Evolutionary conservation across 2,329 filamentous ascomycete genomes (phyloP), one percentile per base, ranked within the genome.

Genomic region (Ascosphaera aggregata): DNA sequence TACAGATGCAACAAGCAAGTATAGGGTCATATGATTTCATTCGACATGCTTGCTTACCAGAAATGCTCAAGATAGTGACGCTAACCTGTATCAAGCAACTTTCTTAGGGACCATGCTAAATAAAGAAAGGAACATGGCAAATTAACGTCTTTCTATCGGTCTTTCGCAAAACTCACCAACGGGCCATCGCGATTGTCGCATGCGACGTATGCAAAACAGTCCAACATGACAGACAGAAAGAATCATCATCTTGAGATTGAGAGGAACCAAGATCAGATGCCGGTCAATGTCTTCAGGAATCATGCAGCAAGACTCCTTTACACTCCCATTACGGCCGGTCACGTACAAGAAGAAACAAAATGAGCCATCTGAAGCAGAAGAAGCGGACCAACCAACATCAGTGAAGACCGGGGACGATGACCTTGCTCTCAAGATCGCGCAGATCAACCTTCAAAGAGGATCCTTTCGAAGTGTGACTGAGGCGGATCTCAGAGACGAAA

Each of bases 381-480:
- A 27, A 7, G 11, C 22, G 22, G 22, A 5, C 7, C 22, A 5
- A 11, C 7, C 5, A 11, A 27, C 22, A 11, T 11, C 11, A 11
- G 7, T 11, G 11, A 11, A 27, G 22, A 27, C 22, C 5, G 22
- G 11, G 22, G 50, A 64, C 62, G 50, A 70, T 69, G 51, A 68
- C 65, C 36, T 64, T 94, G n/a, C 69, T 41, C 69, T 77, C 36
- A 76, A 86, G 47, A 82, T 94, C 47, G 62, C 68, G 42, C 81
- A 85, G 46, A 76, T 93, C 50, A 79, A 84, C 47, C 57, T 63
- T 34, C 75, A 91, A 49, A 75, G 79, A 43, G 81, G 80, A 11
- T 80, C 81, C 18, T 91, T 95, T 53, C 76, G 81, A 42, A 66
- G 75, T 47, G 65, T 95, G 45, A 80, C 73, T 38, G 80, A 92